These are phyloP conservation scores for Solanum acaule DNA, from an alignment of 257 asterid genomes.

Conservation along the genomic window DNA sequence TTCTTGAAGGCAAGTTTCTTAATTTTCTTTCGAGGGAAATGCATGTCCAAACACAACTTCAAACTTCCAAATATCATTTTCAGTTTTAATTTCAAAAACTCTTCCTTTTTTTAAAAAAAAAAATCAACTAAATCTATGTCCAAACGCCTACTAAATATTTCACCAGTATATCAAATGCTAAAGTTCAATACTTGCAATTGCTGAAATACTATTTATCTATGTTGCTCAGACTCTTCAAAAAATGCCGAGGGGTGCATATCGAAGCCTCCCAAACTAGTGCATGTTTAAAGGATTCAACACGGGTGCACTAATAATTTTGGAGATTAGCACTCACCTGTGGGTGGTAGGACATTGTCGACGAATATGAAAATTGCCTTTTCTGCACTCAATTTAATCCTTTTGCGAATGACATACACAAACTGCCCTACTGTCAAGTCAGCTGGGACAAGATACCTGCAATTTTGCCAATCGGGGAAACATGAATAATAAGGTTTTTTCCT, in stretches of 20 bases:
- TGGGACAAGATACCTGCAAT: conserved; percentile 31
- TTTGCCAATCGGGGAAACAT: background rate
- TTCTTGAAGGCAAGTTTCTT: too few species aligned
- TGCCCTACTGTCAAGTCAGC: conserved; percentile 41
- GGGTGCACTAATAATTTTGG: background rate
- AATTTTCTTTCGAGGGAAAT: background rate
- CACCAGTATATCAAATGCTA: background rate
- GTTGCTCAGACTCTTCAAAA: background rate
- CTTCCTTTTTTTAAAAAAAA: too few species aligned
- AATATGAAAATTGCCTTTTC: conserved; percentile 40
- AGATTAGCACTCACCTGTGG: conserved; percentile 24
- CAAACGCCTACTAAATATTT: background rate
- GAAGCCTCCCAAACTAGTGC: background rate
- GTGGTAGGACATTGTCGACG: conserved; percentile 30
- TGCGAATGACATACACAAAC: conserved; percentile 37
- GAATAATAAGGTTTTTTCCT: background rate
- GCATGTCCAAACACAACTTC: background rate
- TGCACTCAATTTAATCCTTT: conserved; percentile 32
- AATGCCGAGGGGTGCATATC: background rate
- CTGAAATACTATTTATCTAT: too few species aligned
- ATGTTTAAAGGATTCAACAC: too few species aligned
- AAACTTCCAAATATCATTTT: background rate
- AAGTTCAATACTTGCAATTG: background rate
- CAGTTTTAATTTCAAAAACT: too few species aligned
- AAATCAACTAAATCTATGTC: background rate